Percentiles rank a stretch among this genome's conserved stretches.
phyloP scores from a whole-genome alignment of 441 rosid genomes.

The Pelargonium myrrhifolium region DNA sequence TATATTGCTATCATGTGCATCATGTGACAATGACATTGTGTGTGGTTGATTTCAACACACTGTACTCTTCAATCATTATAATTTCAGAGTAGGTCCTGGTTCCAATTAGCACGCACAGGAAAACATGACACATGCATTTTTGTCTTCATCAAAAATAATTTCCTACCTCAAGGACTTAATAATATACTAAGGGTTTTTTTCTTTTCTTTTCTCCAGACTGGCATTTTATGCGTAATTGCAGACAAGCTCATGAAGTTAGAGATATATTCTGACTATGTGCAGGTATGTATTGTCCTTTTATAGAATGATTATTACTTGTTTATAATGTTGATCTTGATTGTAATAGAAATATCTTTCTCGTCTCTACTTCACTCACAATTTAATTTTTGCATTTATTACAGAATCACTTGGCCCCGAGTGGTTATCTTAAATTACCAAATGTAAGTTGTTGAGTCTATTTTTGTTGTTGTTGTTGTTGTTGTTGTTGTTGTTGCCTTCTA shows the following conservation, averaged over 20 bases:
- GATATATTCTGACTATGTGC: conserved; percentile 57
- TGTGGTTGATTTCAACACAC: neutral
- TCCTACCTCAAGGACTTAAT: neutral
- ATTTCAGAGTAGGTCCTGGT: neutral
- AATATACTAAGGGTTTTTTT: conserved; percentile 5
- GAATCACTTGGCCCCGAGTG: conserved; percentile 77
- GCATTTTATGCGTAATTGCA: conserved; percentile 44
- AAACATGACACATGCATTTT: neutral
- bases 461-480: neutral
- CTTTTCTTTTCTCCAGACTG: conserved; percentile 40
- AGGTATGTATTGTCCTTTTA: conserved; percentile 33
- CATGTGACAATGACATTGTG: neutral
- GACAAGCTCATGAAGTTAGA: conserved; percentile 45
- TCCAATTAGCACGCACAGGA: neutral
- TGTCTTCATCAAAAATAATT: neutral
- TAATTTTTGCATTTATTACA: conserved; percentile 26
- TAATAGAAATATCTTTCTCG: neutral
- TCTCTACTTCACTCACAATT: neutral
- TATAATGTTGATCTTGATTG: neutral
- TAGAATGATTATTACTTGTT: neutral
- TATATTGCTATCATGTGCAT: neutral
- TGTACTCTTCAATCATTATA: neutral
- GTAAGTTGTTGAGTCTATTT: conserved; percentile 32
- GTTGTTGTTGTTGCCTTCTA: neutral
- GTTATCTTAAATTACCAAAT: conserved; percentile 65